A percentile compares a stretch with the other conserved stretches of the same genome.
These are phyloP conservation scores for Pneumocystis sp. DNA, from an alignment of 1,139 yeast genomes.

Conservation along the genomic window DNA sequence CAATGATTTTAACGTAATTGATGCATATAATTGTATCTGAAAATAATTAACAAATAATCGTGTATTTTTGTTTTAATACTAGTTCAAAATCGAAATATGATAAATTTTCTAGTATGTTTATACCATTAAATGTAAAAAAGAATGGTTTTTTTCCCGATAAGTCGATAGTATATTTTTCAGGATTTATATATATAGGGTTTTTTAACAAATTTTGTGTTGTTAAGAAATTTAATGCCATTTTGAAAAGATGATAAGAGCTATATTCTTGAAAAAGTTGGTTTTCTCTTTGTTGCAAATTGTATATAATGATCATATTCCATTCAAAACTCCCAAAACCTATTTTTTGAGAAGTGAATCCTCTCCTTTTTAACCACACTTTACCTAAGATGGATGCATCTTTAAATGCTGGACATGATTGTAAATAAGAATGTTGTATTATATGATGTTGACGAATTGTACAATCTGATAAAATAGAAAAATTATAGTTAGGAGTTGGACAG, in stretches of 20 bases:
- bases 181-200: slow-evolving; percentile 17
- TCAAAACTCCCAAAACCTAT: slow-evolving; percentile 93
- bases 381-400: slow-evolving; percentile 80
- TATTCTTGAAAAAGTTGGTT: slow-evolving; percentile 70
- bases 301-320: slow-evolving; percentile 67
- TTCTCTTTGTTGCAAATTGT: slow-evolving; percentile 57
- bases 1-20: slow-evolving; percentile 49
- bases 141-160: slow-evolving; percentile 67
- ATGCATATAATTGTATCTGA: slow-evolving; percentile 64
- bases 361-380: slow-evolving; percentile 74
- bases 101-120: neutral
- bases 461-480: slow-evolving; percentile 60
- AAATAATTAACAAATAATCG: slow-evolving; percentile 51
- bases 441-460: slow-evolving; percentile 54
- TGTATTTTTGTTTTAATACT: neutral
- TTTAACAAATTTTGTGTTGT: slow-evolving; percentile 58
- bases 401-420: slow-evolving; percentile 68
- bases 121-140: slow-evolving; percentile 38
- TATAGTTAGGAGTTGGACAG: slow-evolving; percentile 75
- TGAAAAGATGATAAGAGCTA: slow-evolving; percentile 82
- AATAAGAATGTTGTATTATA: slow-evolving; percentile 58
- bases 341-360: slow-evolving; percentile 50
- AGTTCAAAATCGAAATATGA: neutral
- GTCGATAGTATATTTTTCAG: slow-evolving; percentile 30
- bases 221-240: slow-evolving; percentile 66